Evolutionary conservation across 2,329 filamentous ascomycete species (phyloP).

Genomic region (Tricladium varicosporioides): DNA sequence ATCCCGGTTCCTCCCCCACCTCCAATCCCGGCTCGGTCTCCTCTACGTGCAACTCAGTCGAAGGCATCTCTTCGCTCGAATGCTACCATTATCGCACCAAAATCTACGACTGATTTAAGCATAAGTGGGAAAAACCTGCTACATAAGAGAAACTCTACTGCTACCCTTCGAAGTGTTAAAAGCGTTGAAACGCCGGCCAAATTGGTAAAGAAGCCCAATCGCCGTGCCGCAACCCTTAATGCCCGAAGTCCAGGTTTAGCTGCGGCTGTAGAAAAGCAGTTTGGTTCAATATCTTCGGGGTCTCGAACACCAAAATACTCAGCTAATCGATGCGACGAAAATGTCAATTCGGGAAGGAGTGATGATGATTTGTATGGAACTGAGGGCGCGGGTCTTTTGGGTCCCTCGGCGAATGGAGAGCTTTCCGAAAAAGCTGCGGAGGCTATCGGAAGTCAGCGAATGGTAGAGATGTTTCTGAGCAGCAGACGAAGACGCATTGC

Average conservation of each 20-base stretch:
- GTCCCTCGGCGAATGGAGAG: constrained; percentile 12
- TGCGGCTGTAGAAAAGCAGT: constrained; percentile 33
- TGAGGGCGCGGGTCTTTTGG: constrained; percentile 19
- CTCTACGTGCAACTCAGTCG: constrained; percentile 21
- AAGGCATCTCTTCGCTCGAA: constrained; percentile 23
- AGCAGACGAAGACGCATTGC: constrained; percentile 44
- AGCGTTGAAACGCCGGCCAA: constrained; percentile 29
- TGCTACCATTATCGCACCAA: constrained; percentile 15
- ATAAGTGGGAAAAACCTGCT: constrained; percentile 22
- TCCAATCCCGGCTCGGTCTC: constrained; percentile 20
- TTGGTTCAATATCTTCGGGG: constrained; percentile 23
- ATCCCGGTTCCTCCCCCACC: constrained; percentile 23
- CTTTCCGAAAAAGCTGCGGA: constrained; percentile 32
- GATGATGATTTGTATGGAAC: constrained; percentile 22
- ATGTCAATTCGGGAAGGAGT: not conserved
- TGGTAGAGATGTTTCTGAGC: constrained; percentile 55
- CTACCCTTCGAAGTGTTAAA: constrained; percentile 24
- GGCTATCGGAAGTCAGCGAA: constrained; percentile 45
- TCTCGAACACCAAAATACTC: constrained; percentile 2
- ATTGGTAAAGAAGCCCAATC: constrained; percentile 22
- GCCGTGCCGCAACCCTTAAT: constrained; percentile 10
- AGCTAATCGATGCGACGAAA: not conserved
- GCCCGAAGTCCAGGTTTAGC: constrained; percentile 27
- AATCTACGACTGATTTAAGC: constrained; percentile 14
- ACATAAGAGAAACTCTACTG: constrained; percentile 27